These are phyloP conservation scores for Tricladium varicosporioides DNA, from an alignment of 2,329 filamentous ascomycete species.

Conservation along the genomic window DNA sequence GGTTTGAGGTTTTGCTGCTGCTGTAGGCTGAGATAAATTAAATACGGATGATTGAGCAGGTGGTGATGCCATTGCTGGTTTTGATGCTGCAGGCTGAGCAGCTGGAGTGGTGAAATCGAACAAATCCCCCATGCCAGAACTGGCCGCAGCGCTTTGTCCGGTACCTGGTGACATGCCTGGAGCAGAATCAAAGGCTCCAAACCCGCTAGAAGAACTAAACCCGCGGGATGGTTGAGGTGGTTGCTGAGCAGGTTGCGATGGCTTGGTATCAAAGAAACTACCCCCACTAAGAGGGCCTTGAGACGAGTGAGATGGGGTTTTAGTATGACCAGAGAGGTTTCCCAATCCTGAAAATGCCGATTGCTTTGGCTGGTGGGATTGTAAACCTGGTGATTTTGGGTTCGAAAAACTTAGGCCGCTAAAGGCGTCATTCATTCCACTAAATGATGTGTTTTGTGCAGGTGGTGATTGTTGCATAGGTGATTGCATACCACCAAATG, in stretches of 20 bases:
- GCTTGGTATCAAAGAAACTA: constrained; percentile 77
- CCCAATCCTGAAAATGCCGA: constrained; percentile 50
- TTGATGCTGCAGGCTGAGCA: constrained; percentile 41
- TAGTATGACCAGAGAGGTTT: constrained; percentile 39
- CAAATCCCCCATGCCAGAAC: constrained; percentile 69
- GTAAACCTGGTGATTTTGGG: constrained; percentile 45
- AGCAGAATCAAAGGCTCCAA: constrained; percentile 56
- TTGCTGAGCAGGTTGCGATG: constrained; percentile 47
- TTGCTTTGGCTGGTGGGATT: constrained; percentile 37
- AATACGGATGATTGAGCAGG: constrained; percentile 64
- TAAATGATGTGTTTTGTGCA: constrained; percentile 39
- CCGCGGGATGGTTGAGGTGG: constrained; percentile 46
- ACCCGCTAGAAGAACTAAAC: constrained; percentile 56
- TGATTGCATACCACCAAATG: constrained; percentile 67
- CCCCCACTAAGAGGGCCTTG: constrained; percentile 56
- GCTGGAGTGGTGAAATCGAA: constrained; percentile 69
- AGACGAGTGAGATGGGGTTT: constrained; percentile 42
- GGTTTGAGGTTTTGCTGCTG: constrained; percentile 42
- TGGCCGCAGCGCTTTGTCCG: constrained; percentile 28
- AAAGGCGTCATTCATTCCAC: constrained; percentile 75
- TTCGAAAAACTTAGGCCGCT: constrained; percentile 61
- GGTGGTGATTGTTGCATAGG: constrained; percentile 46
- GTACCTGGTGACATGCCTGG: constrained; percentile 43
- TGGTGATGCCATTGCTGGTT: constrained; percentile 36
- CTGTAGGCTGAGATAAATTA: constrained; percentile 63